A percentile compares a stretch with the other conserved stretches of the same genome.
Evolutionary conservation across 306 rosid genomes (phyloP).

Genomic region (Morella rubra): DNA sequence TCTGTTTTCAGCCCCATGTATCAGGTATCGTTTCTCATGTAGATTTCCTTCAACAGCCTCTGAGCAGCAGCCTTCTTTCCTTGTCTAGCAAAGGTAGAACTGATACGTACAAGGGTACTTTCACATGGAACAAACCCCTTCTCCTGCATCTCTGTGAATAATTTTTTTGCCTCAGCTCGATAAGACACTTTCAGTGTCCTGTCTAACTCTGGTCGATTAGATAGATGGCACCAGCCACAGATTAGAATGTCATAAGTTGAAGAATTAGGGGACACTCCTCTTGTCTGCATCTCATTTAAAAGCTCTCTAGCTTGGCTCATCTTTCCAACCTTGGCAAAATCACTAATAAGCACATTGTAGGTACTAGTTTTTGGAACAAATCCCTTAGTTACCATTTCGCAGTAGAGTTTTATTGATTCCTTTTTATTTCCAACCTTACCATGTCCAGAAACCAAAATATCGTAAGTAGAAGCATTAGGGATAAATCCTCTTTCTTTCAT

Average conservation of each 20-base stretch:
- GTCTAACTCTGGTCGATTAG: constrained; percentile 60
- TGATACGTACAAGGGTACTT: constrained; percentile 53
- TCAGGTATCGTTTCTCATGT: constrained; percentile 47
- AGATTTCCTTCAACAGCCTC: constrained; percentile 56
- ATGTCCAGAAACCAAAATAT: constrained; percentile 68
- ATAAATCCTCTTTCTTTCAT: constrained; percentile 65
- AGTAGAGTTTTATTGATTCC: constrained; percentile 64
- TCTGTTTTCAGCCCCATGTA: constrained; percentile 23
- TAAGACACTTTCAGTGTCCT: constrained; percentile 48
- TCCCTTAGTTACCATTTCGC: constrained; percentile 81
- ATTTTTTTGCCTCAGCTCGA: constrained; percentile 67
- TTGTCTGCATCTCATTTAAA: constrained; percentile 74
- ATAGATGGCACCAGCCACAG: constrained; percentile 79
- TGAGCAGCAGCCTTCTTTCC: constrained; percentile 68
- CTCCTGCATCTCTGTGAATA: constrained; percentile 66
- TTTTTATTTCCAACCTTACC: constrained; percentile 69
- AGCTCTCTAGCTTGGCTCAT: constrained; percentile 90
- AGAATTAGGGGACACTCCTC: constrained; percentile 73
- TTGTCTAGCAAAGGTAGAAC: constrained; percentile 63
- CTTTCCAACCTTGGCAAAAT: constrained; percentile 74
- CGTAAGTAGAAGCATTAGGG: constrained; percentile 73
- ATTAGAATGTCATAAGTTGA: constrained; percentile 78
- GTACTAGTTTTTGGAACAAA: constrained; percentile 73
- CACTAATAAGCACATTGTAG: constrained; percentile 78
- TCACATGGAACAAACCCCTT: constrained; percentile 68